Percentiles rank a stretch among this genome's conserved stretches.
phyloP scores from a whole-genome alignment of 306 rosid species.

The Prunus campanulata region DNA sequence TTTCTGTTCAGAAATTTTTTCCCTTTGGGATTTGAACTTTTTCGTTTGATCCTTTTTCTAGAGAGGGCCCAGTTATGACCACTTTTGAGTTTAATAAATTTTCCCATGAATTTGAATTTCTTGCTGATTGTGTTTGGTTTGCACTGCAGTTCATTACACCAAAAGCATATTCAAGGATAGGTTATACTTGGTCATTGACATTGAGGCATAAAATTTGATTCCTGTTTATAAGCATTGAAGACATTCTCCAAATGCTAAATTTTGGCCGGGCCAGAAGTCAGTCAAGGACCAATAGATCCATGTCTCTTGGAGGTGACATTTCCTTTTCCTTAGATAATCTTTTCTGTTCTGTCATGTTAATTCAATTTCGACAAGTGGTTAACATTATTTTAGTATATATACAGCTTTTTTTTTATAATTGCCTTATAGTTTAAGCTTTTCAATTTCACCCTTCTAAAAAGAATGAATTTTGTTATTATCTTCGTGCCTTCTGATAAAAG shows the following conservation, averaged over 20 bases:
- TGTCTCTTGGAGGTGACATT: conserved; percentile 82
- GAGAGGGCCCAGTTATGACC: conserved; percentile 14
- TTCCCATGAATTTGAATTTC: conserved; percentile 11
- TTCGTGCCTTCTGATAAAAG: neutral
- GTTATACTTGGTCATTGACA: conserved; percentile 35
- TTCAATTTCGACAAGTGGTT: neutral
- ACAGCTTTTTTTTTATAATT: neutral
- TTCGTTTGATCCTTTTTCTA: conserved; percentile 11
- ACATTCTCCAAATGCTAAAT: conserved; percentile 58
- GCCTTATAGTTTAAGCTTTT: neutral
- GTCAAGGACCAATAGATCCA: conserved; percentile 62
- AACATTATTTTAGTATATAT: too few relatives aligned
- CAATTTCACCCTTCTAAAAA: conserved; percentile 4
- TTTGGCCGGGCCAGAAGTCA: conserved; percentile 65
- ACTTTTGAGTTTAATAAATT: conserved; percentile 23
- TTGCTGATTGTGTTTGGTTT: conserved; percentile 33
- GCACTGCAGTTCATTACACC: conserved; percentile 36
- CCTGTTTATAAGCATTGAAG: conserved; percentile 13
- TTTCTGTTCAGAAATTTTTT: conserved; percentile 2
- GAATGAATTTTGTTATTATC: neutral
- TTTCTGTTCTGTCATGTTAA: neutral
- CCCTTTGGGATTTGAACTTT: conserved; percentile 22
- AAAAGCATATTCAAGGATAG: conserved; percentile 28
- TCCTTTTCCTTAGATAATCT: neutral
- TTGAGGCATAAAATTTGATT: conserved; percentile 28